A percentile compares a stretch with the other conserved stretches of the same genome.
These are phyloP conservation scores for Nicotiana undulata DNA, from an alignment of 257 asterid genomes.

Conservation along the genomic window DNA sequence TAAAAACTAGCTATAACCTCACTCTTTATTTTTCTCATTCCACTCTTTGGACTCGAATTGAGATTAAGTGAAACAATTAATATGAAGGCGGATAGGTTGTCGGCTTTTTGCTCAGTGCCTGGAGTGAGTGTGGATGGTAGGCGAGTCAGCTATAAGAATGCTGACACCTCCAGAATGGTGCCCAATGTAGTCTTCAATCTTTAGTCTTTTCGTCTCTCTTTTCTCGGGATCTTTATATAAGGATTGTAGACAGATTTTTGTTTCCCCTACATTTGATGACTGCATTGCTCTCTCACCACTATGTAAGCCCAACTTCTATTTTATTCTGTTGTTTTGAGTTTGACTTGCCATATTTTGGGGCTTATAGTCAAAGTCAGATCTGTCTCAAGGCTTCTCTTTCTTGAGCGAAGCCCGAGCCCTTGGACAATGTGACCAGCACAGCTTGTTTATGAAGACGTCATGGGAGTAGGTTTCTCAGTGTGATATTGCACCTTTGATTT, in stretches of 20 bases:
- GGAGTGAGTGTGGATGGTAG: not conserved
- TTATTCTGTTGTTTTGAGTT: not conserved
- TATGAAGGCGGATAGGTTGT: not conserved
- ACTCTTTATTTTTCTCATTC: not conserved
- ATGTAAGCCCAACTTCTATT: not conserved
- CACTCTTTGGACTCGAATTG: not conserved
- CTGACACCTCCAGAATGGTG: not conserved
- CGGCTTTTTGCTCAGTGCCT: conserved; percentile 1
- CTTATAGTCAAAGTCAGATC: not conserved
- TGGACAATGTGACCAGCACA: not conserved
- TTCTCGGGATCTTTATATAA: not conserved
- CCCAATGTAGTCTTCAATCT: not conserved
- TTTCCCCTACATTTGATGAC: not conserved
- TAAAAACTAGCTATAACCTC: not conserved
- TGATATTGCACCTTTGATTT: not conserved
- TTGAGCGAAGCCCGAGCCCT: not conserved
- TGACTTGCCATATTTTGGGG: not conserved
- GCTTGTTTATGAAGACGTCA: not conserved
- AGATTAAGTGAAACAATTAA: not conserved
- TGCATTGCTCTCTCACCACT: not conserved
- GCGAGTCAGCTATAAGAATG: not conserved
- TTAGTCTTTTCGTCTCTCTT: not conserved
- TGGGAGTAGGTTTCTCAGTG: not conserved
- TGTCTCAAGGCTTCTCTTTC: not conserved
- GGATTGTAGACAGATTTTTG: not conserved